Evolutionary conservation across 352 stramenopile genomes (phyloP).

Genomic region (Globisporangium orthogonon): DNA sequence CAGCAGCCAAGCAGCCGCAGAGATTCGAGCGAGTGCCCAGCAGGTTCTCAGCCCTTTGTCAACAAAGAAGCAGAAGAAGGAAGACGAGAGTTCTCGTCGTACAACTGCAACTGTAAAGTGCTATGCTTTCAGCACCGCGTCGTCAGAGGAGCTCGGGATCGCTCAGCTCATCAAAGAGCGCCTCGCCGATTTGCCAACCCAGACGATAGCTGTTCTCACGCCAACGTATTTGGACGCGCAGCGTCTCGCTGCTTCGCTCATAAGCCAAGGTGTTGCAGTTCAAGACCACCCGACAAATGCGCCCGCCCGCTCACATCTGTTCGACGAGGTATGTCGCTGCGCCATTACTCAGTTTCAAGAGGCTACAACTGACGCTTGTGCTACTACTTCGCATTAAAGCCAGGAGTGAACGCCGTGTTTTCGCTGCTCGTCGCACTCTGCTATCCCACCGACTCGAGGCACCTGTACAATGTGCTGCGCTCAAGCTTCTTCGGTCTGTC

Average conservation of each 20-base stretch:
- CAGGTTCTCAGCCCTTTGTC: conserved; percentile 1
- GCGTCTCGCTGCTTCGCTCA: conserved; percentile 28
- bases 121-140: conserved; percentile 12
- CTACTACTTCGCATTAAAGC: conserved; percentile 13
- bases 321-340: conserved; percentile 16
- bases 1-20: background rate
- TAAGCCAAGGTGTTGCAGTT: conserved; percentile 26
- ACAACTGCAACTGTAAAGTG: conserved; percentile 8
- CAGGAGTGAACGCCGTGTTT: conserved; percentile 51
- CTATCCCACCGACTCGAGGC: conserved; percentile 58
- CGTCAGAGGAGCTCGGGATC: conserved; percentile 17
- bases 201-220: conserved; percentile 25
- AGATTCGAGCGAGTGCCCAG: conserved; percentile 6
- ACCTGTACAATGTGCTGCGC: conserved; percentile 74
- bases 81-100: background rate
- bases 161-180: conserved; percentile 7
- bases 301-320: conserved; percentile 11
- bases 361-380: background rate
- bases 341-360: too few relatives aligned
- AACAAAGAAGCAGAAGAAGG: background rate
- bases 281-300: conserved; percentile 2
- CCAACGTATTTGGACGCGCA: conserved; percentile 30
- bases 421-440: conserved; percentile 63
- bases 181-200: conserved; percentile 2
- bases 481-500: conserved; percentile 59